Conservation (phyloP, 306 rosid genomes). For the Trichosanthes cucumerina region DNA sequence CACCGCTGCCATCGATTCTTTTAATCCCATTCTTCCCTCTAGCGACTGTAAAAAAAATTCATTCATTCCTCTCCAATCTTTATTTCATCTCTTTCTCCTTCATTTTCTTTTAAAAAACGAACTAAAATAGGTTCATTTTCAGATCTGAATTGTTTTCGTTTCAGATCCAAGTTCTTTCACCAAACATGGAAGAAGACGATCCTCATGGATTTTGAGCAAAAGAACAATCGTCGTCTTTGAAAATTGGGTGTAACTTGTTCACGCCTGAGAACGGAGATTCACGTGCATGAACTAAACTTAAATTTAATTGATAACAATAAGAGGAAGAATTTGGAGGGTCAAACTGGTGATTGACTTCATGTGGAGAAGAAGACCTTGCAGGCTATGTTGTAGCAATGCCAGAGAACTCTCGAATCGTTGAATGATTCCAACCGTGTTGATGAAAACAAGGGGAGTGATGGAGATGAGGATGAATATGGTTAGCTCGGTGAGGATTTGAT, state of each 20-base stretch:
- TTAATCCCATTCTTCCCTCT: too few species aligned
- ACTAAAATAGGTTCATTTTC: too few species aligned
- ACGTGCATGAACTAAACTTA: constrained; percentile 25
- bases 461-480: constrained; percentile 5
- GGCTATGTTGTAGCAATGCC: constrained; percentile 71
- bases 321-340: constrained; percentile 15
- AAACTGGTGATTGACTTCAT: constrained; percentile 38
- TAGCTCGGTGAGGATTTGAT: constrained; percentile 2
- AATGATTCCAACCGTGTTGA: constrained; percentile 22
- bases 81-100: too few species aligned
- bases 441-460: constrained; percentile 18
- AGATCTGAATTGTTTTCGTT: too few species aligned
- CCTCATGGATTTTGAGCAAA: not conserved
- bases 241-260: not conserved
- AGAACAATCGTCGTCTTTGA: not conserved
- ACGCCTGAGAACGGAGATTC: constrained; percentile 33
- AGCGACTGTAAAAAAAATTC: too few species aligned
- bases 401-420: constrained; percentile 61
- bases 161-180: not conserved
- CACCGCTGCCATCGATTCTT: too few species aligned
- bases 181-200: not conserved
- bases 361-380: constrained; percentile 63
- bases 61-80: too few species aligned
- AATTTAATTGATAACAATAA: not conserved
- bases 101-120: too few species aligned